Evolutionary conservation across 2,329 filamentous ascomycete genomes (phyloP).

Genomic region (Microdochium paspali): DNA sequence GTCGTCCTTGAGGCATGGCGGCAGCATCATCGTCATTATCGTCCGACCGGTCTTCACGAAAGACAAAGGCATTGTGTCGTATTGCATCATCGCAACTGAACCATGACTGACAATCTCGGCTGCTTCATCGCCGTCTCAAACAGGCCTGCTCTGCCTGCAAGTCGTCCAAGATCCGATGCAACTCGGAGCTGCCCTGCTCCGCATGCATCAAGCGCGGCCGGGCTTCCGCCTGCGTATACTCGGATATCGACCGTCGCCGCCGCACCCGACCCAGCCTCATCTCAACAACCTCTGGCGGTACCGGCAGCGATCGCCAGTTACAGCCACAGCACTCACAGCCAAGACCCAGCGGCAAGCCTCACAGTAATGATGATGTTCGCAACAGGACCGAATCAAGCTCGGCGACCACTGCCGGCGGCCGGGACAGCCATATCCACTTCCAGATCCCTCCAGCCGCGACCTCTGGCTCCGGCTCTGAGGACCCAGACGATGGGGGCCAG

Average conservation of each 20-base stretch:
- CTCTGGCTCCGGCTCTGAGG: not conserved
- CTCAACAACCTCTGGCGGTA: not conserved
- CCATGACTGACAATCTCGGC: not conserved
- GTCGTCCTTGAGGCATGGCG: no score
- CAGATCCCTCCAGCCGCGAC: not conserved
- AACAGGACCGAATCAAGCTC: not conserved
- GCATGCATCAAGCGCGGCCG: slow-evolving; percentile 3
- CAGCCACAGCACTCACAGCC: not conserved
- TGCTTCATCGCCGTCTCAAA: not conserved
- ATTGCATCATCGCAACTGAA: no score
- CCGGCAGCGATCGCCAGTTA: no score
- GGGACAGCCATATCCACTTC: not conserved
- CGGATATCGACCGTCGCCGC: slow-evolving; percentile 1
- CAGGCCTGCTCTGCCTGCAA: slow-evolving; percentile 4
- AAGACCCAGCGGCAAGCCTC: not conserved
- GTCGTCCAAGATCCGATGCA: slow-evolving; percentile 4
- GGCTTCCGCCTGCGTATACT: slow-evolving; percentile 2
- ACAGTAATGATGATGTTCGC: not conserved
- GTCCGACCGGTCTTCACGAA: no score
- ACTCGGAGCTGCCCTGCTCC: slow-evolving; percentile 3
- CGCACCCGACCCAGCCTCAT: not conserved
- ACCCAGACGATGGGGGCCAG: not conserved
- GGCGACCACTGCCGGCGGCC: not conserved
- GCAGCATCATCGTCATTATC: no score
- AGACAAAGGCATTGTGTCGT: no score